Evolutionary conservation across 2,329 filamentous ascomycete species (phyloP), one percentile per base, ranked within the genome.

Genomic region (Verticillium dahliae): DNA sequence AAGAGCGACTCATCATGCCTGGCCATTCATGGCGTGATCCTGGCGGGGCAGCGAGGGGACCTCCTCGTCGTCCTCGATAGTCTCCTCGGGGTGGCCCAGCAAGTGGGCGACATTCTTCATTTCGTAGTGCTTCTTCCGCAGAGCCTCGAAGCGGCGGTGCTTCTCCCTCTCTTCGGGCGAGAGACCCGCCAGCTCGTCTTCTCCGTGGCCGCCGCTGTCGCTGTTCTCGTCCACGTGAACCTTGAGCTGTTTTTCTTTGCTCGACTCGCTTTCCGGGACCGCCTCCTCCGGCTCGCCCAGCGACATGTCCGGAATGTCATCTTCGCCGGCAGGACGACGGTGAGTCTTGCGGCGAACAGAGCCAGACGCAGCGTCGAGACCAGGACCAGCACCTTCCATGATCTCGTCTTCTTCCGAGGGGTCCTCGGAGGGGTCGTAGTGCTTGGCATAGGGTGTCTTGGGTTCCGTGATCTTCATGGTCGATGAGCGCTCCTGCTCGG

Each of bases 381-480:
- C 88, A 66, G 90, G 86, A 2, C 90, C 88, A 11, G 86, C 80
- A 62, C 91, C 76, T 18, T 88, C 85, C 58, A 78, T 79, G 68
- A 80, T 78, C 61, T 90, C 83, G 4, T 89, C 87, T 70, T 96
- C 89, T 65, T 95, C 91, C 38, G 89, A 90, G 59, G 92, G 91
- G 66, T 98, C 94, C 71, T 97, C 92, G 52, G 87, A 75, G 4
- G 93, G 92, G 71, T 98, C 91, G 76, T 97, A 97, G 71, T 92
- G 91, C 71, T 89, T 90, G 39, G 92, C 95, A 74, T 94, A 99
- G 4, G 95, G 95, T 7, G 95, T 99, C 83, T 99, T 99, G 64
- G 95, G 95, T 79, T 99, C 95, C 67, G 92, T 91, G 67, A 99
- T 99, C 82, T 98, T 99, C 95, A 99, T 99, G 62, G 93, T 97